Conservation (phyloP, 306 rosid genomes). For the Ormosia semicastrata region DNA sequence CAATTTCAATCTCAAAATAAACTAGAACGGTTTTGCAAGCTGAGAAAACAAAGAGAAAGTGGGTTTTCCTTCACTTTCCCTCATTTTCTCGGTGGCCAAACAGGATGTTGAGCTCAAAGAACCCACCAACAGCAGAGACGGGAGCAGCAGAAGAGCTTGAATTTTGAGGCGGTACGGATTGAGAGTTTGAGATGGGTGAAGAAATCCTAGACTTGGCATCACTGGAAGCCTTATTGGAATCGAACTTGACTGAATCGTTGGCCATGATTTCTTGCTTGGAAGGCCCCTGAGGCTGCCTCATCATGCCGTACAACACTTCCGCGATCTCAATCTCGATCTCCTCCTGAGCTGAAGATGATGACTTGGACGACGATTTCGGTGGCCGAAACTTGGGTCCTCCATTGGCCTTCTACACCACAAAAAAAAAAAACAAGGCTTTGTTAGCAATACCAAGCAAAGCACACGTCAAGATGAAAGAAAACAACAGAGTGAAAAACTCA, state of each 20-base stretch:
- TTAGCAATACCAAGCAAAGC: constrained; percentile 19
- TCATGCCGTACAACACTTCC: constrained; percentile 88
- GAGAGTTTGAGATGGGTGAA: constrained; percentile 74
- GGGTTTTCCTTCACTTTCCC: background rate
- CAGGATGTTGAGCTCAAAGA: background rate
- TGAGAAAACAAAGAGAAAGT: constrained; percentile 1
- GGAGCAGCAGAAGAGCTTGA: constrained; percentile 50
- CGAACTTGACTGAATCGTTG: constrained; percentile 56
- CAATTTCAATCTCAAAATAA: background rate
- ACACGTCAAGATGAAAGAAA: background rate
- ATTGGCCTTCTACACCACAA: constrained; percentile 62
- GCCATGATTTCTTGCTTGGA: constrained; percentile 58
- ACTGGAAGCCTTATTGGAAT: constrained; percentile 50
- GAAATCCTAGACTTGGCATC: constrained; percentile 72
- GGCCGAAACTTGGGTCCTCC: constrained; percentile 79
- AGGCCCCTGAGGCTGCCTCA: constrained; percentile 88
- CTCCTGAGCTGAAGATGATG: constrained; percentile 65
- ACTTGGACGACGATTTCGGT: constrained; percentile 60
- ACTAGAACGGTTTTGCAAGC: background rate
- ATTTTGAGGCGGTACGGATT: constrained; percentile 55
- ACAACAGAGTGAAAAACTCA: constrained; percentile 36
- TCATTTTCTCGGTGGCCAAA: background rate
- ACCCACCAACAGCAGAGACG: constrained; percentile 73
- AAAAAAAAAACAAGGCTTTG: background rate
- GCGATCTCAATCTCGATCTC: constrained; percentile 99